A percentile compares a stretch with the other conserved stretches of the same genome.
phyloP scores from a whole-genome alignment of 176 grass and related monocot genomes.

The Oryza brachyantha region DNA sequence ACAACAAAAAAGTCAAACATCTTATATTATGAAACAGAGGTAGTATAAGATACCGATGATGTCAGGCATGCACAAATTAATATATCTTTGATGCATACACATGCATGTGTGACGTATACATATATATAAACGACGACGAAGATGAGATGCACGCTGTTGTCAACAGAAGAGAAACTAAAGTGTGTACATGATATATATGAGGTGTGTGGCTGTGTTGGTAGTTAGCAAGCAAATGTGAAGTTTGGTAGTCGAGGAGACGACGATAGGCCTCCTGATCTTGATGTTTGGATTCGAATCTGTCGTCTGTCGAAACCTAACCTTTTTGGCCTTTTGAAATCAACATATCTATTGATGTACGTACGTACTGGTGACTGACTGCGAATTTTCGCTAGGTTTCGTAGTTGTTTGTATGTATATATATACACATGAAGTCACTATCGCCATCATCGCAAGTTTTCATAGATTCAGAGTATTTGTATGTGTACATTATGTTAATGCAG shows the following conservation, averaged over 20 bases:
- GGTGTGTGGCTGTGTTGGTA: constrained; percentile 41
- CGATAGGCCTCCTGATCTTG: constrained; percentile 38
- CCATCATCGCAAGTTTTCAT: neutral
- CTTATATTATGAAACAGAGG: too few species aligned
- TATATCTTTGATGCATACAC: neutral
- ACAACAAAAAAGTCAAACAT: too few species aligned
- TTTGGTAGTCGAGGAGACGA: constrained; percentile 45
- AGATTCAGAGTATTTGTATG: too few species aligned
- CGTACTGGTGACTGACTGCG: neutral
- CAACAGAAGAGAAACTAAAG: constrained; percentile 14
- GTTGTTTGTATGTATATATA: constrained; percentile 21
- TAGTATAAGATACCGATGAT: neutral
- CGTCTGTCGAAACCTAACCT: constrained; percentile 27
- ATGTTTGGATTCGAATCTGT: constrained; percentile 37
- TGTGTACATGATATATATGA: neutral
- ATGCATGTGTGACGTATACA: neutral
- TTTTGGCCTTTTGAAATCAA: constrained; percentile 26
- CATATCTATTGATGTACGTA: neutral
- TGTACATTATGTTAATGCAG: too few species aligned
- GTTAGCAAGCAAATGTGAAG: constrained; percentile 59
- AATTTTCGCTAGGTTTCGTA: neutral
- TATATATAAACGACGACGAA: neutral
- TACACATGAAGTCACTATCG: neutral
- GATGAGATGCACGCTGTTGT: constrained; percentile 33
- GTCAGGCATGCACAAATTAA: neutral